A percentile compares a stretch with the other conserved stretches of the same genome.
phyloP scores from a whole-genome alignment of 148 eudicot species.

The Fallopia convolvulus region DNA sequence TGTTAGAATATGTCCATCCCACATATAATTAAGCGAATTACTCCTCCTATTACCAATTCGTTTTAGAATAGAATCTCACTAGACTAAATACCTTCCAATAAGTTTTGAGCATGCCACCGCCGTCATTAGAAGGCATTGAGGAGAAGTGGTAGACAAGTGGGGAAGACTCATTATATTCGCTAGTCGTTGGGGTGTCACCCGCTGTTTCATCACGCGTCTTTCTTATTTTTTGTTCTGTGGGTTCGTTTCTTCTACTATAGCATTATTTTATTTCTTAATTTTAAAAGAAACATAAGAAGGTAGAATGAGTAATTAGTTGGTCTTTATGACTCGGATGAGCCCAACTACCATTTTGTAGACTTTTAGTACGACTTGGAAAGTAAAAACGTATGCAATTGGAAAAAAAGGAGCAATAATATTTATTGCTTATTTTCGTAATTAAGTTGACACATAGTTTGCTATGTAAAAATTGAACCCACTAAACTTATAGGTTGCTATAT shows the following conservation, averaged over 20 bases:
- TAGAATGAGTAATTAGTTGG: not conserved
- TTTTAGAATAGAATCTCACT: too few relatives aligned
- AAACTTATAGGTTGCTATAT: too few relatives aligned
- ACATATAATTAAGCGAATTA: too few relatives aligned
- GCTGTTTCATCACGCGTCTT: constrained; percentile 4
- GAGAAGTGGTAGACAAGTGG: not conserved
- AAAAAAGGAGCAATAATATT: too few relatives aligned
- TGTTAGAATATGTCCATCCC: too few relatives aligned
- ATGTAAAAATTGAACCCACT: too few relatives aligned
- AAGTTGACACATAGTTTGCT: too few relatives aligned
- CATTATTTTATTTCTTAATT: not conserved
- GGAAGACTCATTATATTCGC: not conserved
- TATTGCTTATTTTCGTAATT: too few relatives aligned
- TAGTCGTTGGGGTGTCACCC: not conserved
- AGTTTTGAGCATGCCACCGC: too few relatives aligned
- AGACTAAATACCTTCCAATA: too few relatives aligned
- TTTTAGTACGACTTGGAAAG: not conserved
- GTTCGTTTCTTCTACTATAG: not conserved
- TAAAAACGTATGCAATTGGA: not conserved
- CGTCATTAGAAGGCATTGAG: not conserved
- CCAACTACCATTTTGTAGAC: not conserved
- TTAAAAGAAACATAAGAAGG: not conserved
- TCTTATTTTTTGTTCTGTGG: not conserved
- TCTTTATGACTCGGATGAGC: not conserved
- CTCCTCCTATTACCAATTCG: too few relatives aligned